phyloP scores from a whole-genome alignment of 169 alveolate genomes.

The Perkinsus marinus region DNA sequence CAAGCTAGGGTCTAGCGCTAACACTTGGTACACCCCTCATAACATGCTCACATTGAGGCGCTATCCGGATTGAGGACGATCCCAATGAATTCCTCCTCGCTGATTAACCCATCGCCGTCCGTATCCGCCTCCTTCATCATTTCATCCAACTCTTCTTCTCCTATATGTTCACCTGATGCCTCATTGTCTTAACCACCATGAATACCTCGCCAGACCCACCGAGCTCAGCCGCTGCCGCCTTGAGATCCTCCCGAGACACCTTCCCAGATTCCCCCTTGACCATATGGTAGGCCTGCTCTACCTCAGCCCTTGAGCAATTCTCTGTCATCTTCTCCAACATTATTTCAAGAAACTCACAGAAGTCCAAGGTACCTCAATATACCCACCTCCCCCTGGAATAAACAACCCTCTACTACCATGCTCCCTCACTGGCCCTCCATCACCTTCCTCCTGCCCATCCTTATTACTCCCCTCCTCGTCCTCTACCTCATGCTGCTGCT shows the following conservation, averaged over 20 bases:
- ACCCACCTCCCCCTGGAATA: not conserved
- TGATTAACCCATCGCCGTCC: constrained; percentile 89
- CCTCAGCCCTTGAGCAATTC: constrained; percentile 15
- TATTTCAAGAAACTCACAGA: constrained; percentile 54
- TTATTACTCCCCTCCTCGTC: not conserved
- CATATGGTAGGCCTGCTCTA: constrained; percentile 12
- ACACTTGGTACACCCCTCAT: not conserved
- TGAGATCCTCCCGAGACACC: constrained; percentile 54
- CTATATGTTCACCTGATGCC: constrained; percentile 71
- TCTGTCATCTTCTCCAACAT: constrained; percentile 28
- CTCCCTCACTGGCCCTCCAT: not conserved
- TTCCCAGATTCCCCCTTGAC: constrained; percentile 8
- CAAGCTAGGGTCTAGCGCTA: too few species aligned
- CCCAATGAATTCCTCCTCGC: constrained; percentile 84
- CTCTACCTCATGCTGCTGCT: too few species aligned
- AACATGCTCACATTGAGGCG: not conserved
- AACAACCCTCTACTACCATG: not conserved
- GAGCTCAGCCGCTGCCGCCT: constrained; percentile 83
- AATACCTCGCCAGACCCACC: not conserved
- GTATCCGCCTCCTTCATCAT: constrained; percentile 93
- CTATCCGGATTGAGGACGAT: constrained; percentile 18
- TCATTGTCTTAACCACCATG: too few species aligned
- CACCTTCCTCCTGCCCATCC: not conserved
- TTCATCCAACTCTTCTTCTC: constrained; percentile 83
- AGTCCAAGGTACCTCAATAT: constrained; percentile 51